Conservation (phyloP, 2,329 filamentous ascomycete genomes). For the Penicillium glabrum region DNA sequence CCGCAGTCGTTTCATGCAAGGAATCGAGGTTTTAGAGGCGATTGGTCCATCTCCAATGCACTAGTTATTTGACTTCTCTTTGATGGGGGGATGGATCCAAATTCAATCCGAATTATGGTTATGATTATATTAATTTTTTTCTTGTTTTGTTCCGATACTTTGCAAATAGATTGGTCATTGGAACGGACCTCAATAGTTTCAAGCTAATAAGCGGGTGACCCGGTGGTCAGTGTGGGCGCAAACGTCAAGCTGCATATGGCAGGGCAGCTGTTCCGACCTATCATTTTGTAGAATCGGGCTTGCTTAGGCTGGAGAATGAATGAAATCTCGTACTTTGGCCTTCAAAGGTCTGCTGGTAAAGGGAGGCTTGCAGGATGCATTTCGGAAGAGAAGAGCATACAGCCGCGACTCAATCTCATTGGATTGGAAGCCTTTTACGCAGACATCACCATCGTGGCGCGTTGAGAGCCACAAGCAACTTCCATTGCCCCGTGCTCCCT, state of each 20-base stretch:
- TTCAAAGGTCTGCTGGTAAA: not conserved
- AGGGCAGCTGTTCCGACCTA: slow-evolving; percentile 9
- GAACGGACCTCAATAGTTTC: not conserved
- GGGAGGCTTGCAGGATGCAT: slow-evolving; percentile 10
- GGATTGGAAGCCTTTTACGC: not conserved
- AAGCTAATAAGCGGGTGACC: slow-evolving; percentile 2
- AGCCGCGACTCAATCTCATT: slow-evolving; percentile 9
- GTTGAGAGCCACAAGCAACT: not conserved
- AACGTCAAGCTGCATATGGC: not conserved
- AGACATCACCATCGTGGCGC: not conserved
- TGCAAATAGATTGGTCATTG: not conserved
- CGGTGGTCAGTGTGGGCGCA: not conserved
- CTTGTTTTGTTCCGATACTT: not conserved
- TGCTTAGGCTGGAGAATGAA: not conserved
- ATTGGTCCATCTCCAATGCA: slow-evolving; percentile 18
- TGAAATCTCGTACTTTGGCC: not conserved
- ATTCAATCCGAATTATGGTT: not conserved
- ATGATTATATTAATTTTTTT: not conserved
- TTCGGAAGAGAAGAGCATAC: slow-evolving; percentile 6
- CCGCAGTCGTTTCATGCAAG: slow-evolving; percentile 19
- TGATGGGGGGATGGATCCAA: not conserved
- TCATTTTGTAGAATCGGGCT: not conserved
- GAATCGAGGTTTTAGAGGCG: slow-evolving; percentile 17
- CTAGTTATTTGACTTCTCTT: not conserved
- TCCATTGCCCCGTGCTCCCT: not conserved